phyloP scores from a whole-genome alignment of 345 rosid species.

The Nasturtium officinale region DNA sequence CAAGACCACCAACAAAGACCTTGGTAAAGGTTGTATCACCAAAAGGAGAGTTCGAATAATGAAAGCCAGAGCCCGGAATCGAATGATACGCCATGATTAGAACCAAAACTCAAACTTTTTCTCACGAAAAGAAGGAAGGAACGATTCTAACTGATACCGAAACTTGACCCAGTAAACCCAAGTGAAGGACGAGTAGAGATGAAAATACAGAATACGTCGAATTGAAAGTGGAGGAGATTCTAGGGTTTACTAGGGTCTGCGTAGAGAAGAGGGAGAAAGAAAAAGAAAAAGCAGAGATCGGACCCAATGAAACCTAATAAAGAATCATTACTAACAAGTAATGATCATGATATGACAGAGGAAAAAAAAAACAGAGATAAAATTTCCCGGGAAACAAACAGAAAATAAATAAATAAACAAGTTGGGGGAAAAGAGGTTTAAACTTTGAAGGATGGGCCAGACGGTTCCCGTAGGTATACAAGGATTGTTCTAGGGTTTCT shows the following conservation, averaged over 20 bases:
- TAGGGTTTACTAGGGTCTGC: conserved; percentile 42
- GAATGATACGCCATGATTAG: conserved; percentile 64
- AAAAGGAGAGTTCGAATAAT: conserved; percentile 71
- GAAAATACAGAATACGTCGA: background rate
- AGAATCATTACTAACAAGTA: conserved; percentile 40
- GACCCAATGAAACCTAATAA: conserved; percentile 41
- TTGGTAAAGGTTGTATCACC: conserved; percentile 89
- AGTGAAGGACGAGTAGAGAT: conserved; percentile 9
- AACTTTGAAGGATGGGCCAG: conserved; percentile 35
- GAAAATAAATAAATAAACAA: background rate
- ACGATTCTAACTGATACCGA: conserved; percentile 7
- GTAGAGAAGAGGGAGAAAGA: conserved; percentile 11
- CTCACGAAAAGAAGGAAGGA: background rate
- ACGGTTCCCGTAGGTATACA: conserved; percentile 19
- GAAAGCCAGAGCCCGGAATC: conserved; percentile 63
- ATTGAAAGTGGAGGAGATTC: conserved; percentile 28
- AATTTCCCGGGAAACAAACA: conserved; percentile 45
- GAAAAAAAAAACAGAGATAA: conserved; percentile 4
- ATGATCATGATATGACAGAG: conserved; percentile 41
- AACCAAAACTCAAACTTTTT: conserved; percentile 11
- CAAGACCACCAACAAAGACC: conserved; percentile 91
- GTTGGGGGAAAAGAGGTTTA: conserved; percentile 27
- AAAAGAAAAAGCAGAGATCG: conserved; percentile 28
- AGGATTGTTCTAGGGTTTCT: conserved; percentile 16
- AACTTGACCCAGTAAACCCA: conserved; percentile 46